Conservation (phyloP, 2,329 filamentous ascomycete species). For the Hortaea werneckii region DNA sequence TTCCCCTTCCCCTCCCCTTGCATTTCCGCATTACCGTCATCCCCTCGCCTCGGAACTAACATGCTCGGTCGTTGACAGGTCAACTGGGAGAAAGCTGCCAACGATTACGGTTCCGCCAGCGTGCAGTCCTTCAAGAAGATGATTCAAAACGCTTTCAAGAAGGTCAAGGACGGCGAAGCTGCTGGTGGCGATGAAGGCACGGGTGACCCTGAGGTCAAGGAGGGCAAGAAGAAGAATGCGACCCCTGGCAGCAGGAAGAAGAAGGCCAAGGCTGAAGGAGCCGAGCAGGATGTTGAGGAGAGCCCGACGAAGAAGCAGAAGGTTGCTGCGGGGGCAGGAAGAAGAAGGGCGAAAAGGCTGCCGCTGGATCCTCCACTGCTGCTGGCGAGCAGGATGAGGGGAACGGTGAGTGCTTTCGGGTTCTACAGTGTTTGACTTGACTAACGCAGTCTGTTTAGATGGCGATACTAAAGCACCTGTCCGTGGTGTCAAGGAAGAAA, state of each 20-base stretch:
- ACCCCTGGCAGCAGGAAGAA: constrained; percentile 8
- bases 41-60: background rate
- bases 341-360: constrained; percentile 1
- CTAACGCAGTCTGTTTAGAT: background rate
- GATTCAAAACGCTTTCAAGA: constrained; percentile 15
- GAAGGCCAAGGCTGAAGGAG: constrained; percentile 7
- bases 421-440: no score
- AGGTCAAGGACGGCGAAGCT: constrained; percentile 17
- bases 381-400: background rate
- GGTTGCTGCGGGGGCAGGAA: background rate
- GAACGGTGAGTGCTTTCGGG: background rate
- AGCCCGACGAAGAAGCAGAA: constrained; percentile 4
- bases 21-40: no score
- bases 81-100: constrained; percentile 20
- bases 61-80: constrained; percentile 6
- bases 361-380: background rate
- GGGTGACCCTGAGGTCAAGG: background rate
- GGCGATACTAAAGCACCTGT: background rate
- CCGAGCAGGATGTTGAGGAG: constrained; percentile 4
- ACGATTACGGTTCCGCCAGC: constrained; percentile 16
- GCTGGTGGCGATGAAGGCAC: constrained; percentile 6
- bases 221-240: background rate
- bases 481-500: background rate
- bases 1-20: background rate
- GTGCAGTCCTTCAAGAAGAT: constrained; percentile 17